phyloP scores from a whole-genome alignment of 768 basidiomycete species.

The Scleroderma bovista region DNA sequence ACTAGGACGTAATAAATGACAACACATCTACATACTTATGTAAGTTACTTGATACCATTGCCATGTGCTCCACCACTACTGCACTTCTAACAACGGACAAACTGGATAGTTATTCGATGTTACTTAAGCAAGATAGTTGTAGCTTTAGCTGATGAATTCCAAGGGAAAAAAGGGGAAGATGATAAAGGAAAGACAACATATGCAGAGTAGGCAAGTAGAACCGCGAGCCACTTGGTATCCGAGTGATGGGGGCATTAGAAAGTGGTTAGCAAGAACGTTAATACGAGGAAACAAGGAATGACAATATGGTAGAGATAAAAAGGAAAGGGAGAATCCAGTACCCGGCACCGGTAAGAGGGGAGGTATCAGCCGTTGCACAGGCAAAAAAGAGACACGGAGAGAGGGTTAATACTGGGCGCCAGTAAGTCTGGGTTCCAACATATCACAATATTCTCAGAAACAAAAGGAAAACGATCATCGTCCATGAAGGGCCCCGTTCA shows the following conservation, averaged over 20 bases:
- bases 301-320: constrained; percentile 3
- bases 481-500: constrained; percentile 1
- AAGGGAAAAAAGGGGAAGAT: background rate
- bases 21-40: no score
- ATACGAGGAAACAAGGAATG: constrained; percentile 12
- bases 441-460: constrained; percentile 10
- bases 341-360: background rate
- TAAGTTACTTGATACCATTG: background rate
- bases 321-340: background rate
- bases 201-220: constrained; percentile 17
- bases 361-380: constrained; percentile 3
- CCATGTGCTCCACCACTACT: background rate
- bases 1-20: no score
- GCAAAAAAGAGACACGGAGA: background rate
- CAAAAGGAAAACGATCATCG: background rate
- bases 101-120: constrained; percentile 2
- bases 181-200: constrained; percentile 23
- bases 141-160: constrained; percentile 10
- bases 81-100: background rate
- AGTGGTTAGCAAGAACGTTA: constrained; percentile 6
- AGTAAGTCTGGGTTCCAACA: constrained; percentile 7
- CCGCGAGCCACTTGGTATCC: background rate
- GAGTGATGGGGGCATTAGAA: constrained; percentile 18
- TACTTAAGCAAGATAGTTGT: constrained; percentile 5
- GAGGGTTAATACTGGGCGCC: background rate